Percentiles rank a stretch among this genome's conserved stretches.
These are phyloP conservation scores for Erodium moschatum DNA, from an alignment of 441 rosid species.

Conservation along the genomic window DNA sequence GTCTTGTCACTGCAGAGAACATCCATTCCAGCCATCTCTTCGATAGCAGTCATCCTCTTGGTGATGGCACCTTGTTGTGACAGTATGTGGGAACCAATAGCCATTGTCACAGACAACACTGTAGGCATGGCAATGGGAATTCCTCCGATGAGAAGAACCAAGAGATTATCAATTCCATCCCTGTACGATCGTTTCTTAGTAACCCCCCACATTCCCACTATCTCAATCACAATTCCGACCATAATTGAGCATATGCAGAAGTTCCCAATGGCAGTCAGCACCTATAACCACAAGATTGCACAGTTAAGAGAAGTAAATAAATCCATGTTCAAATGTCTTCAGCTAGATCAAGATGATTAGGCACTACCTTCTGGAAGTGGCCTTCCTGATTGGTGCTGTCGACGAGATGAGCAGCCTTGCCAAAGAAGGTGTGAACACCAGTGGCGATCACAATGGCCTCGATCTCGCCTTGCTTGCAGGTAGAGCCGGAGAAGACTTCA, in stretches of 20 bases:
- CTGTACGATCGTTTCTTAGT: slow-evolving; percentile 24
- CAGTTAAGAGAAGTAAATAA: no score
- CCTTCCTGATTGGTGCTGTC: slow-evolving; percentile 61
- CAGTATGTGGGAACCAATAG: slow-evolving; percentile 83
- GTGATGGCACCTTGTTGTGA: slow-evolving; percentile 92
- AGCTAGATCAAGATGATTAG: background rate
- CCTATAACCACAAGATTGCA: slow-evolving; percentile 21
- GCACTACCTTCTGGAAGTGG: slow-evolving; percentile 58
- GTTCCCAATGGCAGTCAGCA: slow-evolving; percentile 61
- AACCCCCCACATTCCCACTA: slow-evolving; percentile 63
- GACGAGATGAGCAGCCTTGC: slow-evolving; percentile 68
- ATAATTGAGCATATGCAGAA: slow-evolving; percentile 63
- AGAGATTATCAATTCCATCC: slow-evolving; percentile 57
- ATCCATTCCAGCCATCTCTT: slow-evolving; percentile 21
- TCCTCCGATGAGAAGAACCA: slow-evolving; percentile 25
- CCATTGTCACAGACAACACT: slow-evolving; percentile 82
- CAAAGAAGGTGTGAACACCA: slow-evolving; percentile 64
- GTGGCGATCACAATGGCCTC: slow-evolving; percentile 69
- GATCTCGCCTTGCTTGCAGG: slow-evolving; percentile 67
- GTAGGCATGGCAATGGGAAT: slow-evolving; percentile 77
- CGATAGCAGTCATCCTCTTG: slow-evolving; percentile 92
- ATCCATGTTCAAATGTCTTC: no score
- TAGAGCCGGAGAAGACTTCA: slow-evolving; percentile 56
- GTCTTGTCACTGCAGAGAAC: slow-evolving; percentile 71
- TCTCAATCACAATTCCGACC: slow-evolving; percentile 48